Evolutionary conservation across 257 asterid genomes (phyloP).

Genomic region (Rubia yunnanensis): DNA sequence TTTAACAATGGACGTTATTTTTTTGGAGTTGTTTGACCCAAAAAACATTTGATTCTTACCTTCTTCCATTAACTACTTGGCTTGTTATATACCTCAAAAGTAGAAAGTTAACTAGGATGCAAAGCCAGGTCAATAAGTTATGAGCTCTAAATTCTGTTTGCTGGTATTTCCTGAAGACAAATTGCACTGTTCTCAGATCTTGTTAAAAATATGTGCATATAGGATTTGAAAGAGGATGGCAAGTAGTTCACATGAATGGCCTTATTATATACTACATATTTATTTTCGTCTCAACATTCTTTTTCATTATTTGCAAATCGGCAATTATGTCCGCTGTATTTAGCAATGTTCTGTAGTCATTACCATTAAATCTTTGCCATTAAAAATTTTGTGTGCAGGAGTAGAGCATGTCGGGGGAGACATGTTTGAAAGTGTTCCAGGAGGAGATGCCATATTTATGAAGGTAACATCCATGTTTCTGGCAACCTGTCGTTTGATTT

Average conservation of each 20-base stretch:
- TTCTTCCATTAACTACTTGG: background rate
- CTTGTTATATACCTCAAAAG: background rate
- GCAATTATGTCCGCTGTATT: background rate
- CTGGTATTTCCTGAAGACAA: background rate
- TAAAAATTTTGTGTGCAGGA: conserved; percentile 3
- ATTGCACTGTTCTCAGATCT: background rate
- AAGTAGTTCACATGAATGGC: background rate
- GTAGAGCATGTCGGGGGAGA: conserved; percentile 13
- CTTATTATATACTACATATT: background rate
- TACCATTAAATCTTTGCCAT: background rate
- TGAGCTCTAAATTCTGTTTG: no score
- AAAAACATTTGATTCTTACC: no score
- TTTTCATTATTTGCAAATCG: background rate
- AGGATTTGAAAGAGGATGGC: background rate
- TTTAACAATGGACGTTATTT: background rate
- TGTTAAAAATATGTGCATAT: background rate
- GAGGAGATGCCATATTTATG: conserved; percentile 13
- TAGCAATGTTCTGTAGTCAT: background rate
- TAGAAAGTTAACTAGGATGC: background rate
- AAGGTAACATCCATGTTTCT: background rate
- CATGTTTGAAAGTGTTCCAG: conserved; percentile 12
- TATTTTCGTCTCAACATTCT: background rate
- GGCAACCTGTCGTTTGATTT: background rate
- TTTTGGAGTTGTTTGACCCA: background rate
- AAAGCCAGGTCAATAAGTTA: no score